Conservation (phyloP, 495 filamentous ascomycete genomes). For the Aspergillus olivimuriae region DNA sequence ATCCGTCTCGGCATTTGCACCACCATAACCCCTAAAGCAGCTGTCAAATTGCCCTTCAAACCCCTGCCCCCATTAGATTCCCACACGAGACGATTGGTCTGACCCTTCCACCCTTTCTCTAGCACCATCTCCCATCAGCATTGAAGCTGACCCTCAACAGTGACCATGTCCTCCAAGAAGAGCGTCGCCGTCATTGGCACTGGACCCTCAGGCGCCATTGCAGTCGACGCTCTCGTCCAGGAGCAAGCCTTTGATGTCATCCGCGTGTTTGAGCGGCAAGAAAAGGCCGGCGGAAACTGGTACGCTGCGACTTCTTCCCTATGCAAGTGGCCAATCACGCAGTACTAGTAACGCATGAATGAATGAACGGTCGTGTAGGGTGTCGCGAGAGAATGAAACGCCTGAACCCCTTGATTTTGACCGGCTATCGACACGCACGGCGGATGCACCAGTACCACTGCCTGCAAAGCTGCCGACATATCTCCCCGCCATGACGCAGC, state of each 20-base stretch:
- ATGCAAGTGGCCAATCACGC: background rate
- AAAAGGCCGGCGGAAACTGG: conserved; percentile 54
- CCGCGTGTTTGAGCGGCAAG: conserved; percentile 54
- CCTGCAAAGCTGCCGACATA: conserved; percentile 41
- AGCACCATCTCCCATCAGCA: too few relatives aligned
- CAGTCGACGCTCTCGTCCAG: conserved; percentile 50
- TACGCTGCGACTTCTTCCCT: conserved; percentile 17
- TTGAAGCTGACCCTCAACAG: too few relatives aligned
- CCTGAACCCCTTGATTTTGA: conserved; percentile 32
- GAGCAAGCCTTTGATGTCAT: conserved; percentile 51
- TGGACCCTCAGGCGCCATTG: conserved; percentile 53
- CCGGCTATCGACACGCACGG: conserved; percentile 34
- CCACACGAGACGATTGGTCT: background rate
- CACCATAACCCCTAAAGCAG: background rate
- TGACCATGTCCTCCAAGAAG: conserved; percentile 31
- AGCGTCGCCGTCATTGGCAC: conserved; percentile 54
- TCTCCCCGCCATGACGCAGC: conserved; percentile 32
- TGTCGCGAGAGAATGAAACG: conserved; percentile 32
- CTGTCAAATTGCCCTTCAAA: too few relatives aligned
- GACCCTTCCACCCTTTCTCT: background rate
- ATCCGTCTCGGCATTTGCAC: conserved; percentile 4
- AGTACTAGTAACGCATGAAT: background rate
- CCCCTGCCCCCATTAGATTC: background rate
- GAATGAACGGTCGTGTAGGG: conserved; percentile 27
- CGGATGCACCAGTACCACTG: conserved; percentile 42